Evolutionary conservation across 352 stramenopile species (phyloP).

Genomic region (Pythium graminicola): DNA sequence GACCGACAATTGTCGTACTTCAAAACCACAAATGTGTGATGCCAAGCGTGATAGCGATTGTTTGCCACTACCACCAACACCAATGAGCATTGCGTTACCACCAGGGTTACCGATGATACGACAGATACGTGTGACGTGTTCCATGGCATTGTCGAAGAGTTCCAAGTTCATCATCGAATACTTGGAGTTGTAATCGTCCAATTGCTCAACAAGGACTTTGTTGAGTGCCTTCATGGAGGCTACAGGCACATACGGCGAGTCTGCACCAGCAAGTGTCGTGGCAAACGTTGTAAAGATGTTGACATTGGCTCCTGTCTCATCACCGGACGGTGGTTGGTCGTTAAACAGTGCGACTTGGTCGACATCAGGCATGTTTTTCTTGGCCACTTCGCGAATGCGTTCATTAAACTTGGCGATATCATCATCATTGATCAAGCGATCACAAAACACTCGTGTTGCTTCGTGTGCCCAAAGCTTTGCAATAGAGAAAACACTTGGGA

Average conservation of each 20-base stretch:
- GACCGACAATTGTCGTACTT: slow-evolving; percentile 93
- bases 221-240: slow-evolving; percentile 80
- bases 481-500: slow-evolving; percentile 58
- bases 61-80: slow-evolving; percentile 95
- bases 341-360: slow-evolving; percentile 82
- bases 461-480: slow-evolving; percentile 90
- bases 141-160: slow-evolving; percentile 97
- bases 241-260: slow-evolving; percentile 72
- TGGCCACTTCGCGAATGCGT: slow-evolving; percentile 88
- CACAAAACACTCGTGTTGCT: slow-evolving; percentile 87
- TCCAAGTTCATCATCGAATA: slow-evolving; percentile 98
- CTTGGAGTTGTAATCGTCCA: slow-evolving; percentile 96
- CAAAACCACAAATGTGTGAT: slow-evolving; percentile 95
- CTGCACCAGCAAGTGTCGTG: slow-evolving; percentile 49
- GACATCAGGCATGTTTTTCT: slow-evolving; percentile 89
- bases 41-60: slow-evolving; percentile 94
- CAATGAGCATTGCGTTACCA: slow-evolving; percentile 97
- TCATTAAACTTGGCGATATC: slow-evolving; percentile 87
- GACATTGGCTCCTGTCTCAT: slow-evolving; percentile 36
- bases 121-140: slow-evolving; percentile 95
- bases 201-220: slow-evolving; percentile 89
- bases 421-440: slow-evolving; percentile 83
- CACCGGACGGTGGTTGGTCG: slow-evolving; percentile 30
- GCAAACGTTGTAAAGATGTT: slow-evolving; percentile 97
- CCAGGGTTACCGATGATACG: slow-evolving; percentile 95